phyloP scores from a whole-genome alignment of 2,329 filamentous ascomycete genomes.

The Nothophoma quercina region DNA sequence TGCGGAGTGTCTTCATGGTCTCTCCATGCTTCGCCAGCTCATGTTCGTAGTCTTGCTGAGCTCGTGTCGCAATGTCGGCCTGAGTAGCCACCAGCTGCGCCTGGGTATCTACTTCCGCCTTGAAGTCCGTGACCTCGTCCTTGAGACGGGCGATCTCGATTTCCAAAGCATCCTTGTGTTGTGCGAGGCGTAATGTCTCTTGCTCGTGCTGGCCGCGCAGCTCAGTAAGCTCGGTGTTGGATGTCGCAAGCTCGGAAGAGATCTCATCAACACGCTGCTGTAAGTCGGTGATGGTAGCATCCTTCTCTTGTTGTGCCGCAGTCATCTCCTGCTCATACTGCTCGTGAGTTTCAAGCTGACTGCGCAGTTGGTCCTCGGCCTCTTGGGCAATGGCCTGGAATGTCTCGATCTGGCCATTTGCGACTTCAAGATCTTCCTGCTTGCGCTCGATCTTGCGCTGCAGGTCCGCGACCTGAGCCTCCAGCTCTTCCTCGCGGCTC shows the following conservation, averaged over 20 bases:
- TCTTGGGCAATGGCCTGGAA: constrained; percentile 88
- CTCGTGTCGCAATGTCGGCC: constrained; percentile 89
- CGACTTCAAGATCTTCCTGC: constrained; percentile 79
- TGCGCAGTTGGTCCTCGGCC: constrained; percentile 86
- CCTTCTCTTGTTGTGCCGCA: constrained; percentile 75
- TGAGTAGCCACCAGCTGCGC: constrained; percentile 92
- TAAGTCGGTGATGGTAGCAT: constrained; percentile 79
- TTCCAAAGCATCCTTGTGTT: constrained; percentile 82
- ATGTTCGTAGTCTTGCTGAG: constrained; percentile 93
- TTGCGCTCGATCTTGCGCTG: constrained; percentile 86
- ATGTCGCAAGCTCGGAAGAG: constrained; percentile 78
- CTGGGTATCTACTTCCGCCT: constrained; percentile 81
- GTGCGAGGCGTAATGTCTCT: constrained; percentile 71
- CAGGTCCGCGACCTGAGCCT: constrained; percentile 82
- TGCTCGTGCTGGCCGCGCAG: constrained; percentile 84
- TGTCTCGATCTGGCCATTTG: constrained; percentile 81
- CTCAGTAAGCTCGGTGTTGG: constrained; percentile 81
- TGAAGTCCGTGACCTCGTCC: constrained; percentile 81
- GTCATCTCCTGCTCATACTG: constrained; percentile 78
- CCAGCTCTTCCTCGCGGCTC: constrained; percentile 78
- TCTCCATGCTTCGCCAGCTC: constrained; percentile 96
- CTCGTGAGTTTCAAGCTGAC: constrained; percentile 80
- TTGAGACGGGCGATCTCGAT: constrained; percentile 81
- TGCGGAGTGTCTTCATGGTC: constrained; percentile 84
- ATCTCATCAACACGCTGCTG: constrained; percentile 85